Conservation (phyloP, 2,329 filamentous ascomycete genomes). For the Ceratocystis ficicola region DNA sequence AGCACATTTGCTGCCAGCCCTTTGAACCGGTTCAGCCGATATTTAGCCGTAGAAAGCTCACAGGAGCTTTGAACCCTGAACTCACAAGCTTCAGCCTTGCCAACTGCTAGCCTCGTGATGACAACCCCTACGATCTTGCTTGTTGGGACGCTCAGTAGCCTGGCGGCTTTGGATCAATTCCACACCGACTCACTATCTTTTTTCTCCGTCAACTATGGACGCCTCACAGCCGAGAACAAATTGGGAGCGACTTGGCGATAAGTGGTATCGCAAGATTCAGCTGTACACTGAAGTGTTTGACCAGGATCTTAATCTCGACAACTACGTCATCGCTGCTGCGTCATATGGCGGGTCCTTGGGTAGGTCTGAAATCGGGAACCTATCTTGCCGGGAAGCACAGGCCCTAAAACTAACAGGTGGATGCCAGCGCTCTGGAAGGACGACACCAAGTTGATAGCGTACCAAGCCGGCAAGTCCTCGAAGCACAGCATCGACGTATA, state of each 20-base stretch:
- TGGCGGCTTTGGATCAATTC: not conserved
- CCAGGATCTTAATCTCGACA: constrained; percentile 84
- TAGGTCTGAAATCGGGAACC: constrained; percentile 34
- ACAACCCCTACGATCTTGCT: not conserved
- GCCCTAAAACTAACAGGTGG: not conserved
- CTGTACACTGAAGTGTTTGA: constrained; percentile 91
- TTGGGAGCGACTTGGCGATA: constrained; percentile 88
- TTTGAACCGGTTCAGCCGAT: not conserved
- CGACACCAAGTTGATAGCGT: constrained; percentile 69
- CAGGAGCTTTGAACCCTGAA: not conserved
- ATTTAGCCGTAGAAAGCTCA: constrained; percentile 7
- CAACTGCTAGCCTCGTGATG: not conserved
- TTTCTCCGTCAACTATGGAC: constrained; percentile 36
- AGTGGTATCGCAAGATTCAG: constrained; percentile 89
- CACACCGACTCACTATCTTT: not conserved
- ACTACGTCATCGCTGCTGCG: constrained; percentile 82
- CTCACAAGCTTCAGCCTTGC: not conserved
- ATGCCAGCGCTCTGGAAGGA: constrained; percentile 73
- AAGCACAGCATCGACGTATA: constrained; percentile 90
- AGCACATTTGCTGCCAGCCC: not conserved
- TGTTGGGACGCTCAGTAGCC: not conserved
- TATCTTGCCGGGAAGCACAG: not conserved
- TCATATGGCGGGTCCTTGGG: constrained; percentile 89
- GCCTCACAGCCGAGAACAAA: constrained; percentile 61
- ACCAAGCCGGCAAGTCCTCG: constrained; percentile 55